phyloP scores from a whole-genome alignment of 208 protist genomes.

The Acanthamoeba triangularis region DNA sequence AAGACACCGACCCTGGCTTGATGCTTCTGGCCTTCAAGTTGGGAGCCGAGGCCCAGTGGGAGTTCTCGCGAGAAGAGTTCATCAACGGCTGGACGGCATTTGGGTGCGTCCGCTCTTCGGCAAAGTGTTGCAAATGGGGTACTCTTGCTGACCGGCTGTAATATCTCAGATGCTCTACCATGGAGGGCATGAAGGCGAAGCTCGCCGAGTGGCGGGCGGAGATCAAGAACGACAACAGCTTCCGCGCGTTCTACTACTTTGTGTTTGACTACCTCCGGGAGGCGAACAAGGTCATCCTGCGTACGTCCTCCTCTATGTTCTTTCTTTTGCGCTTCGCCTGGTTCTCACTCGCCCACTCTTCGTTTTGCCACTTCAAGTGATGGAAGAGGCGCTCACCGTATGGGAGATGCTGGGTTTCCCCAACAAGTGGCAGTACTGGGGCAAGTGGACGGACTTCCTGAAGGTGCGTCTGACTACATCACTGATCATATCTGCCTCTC shows the following conservation, averaged over 20 bases:
- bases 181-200: conserved; percentile 29
- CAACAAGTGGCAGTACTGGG: not conserved
- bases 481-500: not conserved
- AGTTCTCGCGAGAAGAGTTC: conserved; percentile 46
- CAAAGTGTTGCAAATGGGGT: not conserved
- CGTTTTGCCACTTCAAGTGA: not conserved
- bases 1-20: conserved; percentile 54
- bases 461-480: not conserved
- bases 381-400: not conserved
- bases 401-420: conserved; percentile 50
- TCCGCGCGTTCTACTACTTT: conserved; percentile 62
- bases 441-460: conserved; percentile 28
- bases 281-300: conserved; percentile 47
- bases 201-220: conserved; percentile 21
- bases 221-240: conserved; percentile 38
- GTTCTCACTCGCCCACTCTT: not conserved
- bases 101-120: not conserved
- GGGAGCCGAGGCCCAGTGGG: conserved; percentile 46
- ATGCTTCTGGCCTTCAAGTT: conserved; percentile 51
- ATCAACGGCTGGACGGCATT: conserved; percentile 39
- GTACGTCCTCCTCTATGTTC: not conserved
- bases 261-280: conserved; percentile 65
- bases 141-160: not conserved
- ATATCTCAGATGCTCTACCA: not conserved
- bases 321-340: not conserved